Evolutionary conservation across 1,139 yeast genomes (phyloP), one percentile per base, ranked within the genome.

Genomic region (Lodderomyces parapsilosis): DNA sequence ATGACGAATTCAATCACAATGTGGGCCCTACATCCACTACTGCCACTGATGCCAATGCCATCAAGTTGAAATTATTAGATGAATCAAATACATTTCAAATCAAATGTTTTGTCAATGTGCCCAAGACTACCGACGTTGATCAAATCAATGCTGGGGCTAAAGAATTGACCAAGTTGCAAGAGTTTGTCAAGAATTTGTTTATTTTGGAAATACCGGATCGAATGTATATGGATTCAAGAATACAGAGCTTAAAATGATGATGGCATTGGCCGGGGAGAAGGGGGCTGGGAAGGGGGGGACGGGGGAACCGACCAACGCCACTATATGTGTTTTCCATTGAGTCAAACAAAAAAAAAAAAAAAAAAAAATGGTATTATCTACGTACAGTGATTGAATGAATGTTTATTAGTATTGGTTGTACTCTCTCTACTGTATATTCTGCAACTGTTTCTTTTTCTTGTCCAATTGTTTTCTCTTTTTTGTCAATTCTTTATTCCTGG

Each of bases 401-500:
- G 23, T 20, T 20, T 20, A 4, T 13, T 13, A 13, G 10, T 27
- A 7, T 5, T n/a, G 8, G 4, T 9, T n/a, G 11, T 27, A 27
- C 19, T 30, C 6, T 15, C 8, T n/a, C 15, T 30, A 9, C 23
- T 30, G 25, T 19, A 34, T 23, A 34, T 27, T 36, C 5, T 42
- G 39, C 14, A 40, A 38, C 6, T 42, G 27, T 27, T 40, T 30
- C 28, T 40, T 40, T 68, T 86, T 84, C 69, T 86, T 86, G 43
- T 80, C 85, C 47, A 89, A 67, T 68, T 82, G 84, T 67, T 84
- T 82, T 68, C 81, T 85, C 82, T 90, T 90, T 72, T 81, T 79
- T 55, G 80, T 74, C 63, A 93, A 76, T 43, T 78, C 81, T 45
- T 85, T 86, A 56, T 81, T 81, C 66, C 94, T 82, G 47, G 78